Evolutionary conservation across 768 basidiomycete species (phyloP).

Genomic region (Lactarius tabidus): DNA sequence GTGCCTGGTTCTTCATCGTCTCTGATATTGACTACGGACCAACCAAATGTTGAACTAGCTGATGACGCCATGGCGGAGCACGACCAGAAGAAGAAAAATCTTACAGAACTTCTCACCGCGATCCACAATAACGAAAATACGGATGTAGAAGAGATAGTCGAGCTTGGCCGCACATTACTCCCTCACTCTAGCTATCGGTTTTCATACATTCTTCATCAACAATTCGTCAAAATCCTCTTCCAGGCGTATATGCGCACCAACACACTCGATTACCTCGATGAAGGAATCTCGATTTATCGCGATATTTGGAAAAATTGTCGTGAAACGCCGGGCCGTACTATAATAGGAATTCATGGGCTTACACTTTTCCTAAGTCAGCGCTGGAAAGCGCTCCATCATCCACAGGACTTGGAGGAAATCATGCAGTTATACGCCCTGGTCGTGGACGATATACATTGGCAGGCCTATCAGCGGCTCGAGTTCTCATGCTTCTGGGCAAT

Average conservation of each 20-base stretch:
- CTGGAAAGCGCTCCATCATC: background rate
- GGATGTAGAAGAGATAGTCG: background rate
- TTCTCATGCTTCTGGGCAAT: background rate
- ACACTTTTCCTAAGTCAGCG: too few relatives aligned
- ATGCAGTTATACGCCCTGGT: background rate
- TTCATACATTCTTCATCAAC: fast-evolving
- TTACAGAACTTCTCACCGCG: background rate
- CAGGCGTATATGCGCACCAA: background rate
- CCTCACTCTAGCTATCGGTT: background rate
- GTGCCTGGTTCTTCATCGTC: too few relatives aligned
- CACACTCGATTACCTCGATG: background rate
- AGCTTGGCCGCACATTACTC: background rate
- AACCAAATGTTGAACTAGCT: too few relatives aligned
- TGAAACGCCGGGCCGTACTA: too few relatives aligned
- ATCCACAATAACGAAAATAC: background rate
- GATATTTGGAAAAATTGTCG: too few relatives aligned
- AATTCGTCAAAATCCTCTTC: background rate
- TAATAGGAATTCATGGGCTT: background rate
- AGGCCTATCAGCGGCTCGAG: background rate
- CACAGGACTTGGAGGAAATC: background rate
- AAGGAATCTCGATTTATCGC: background rate
- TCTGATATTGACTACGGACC: too few relatives aligned
- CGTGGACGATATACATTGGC: background rate
- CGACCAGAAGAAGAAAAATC: too few relatives aligned
- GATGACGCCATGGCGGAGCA: too few relatives aligned